Base-by-base conservation (phyloP, 139 green algal species). In the Zygnema circumcarinatum region DNA sequence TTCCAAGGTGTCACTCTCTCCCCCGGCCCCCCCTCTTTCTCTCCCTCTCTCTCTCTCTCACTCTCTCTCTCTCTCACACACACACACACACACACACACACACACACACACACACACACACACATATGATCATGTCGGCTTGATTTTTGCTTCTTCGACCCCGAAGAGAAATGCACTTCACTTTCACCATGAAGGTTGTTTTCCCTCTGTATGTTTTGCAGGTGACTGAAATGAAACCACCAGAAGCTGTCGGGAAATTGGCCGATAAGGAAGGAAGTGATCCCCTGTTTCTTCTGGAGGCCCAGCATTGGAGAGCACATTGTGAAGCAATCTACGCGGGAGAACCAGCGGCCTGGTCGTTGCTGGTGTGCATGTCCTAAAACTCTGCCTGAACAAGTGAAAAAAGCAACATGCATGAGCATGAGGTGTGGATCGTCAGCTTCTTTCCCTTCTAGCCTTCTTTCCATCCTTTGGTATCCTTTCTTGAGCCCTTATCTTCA, bases 261-360 rank as follows among this genome's bases (percentile, higher is more conserved):
- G 80, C 41, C 2, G 80, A 80, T 38, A 38, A 80, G 29, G 40
- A 47, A n/a, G 31, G 1, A 21, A 1, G 25, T 38, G 80, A 79
- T 39, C 36, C 35, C 22, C 38, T 29, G 47, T 79, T 52, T 47
- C 41, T 86, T 67, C 29, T 31, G 40, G 31, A 86, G 80, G 0
- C 47, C 29, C 80, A 86, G 53, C 80, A 47, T n/a, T 79, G 53
- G 80, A 40, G 80, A 38, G 80, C 80, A 41, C 80, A 86, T 35
- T 67, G 33, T 25, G 80, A 86, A 69, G 80, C 40, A 39, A 38
- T 81, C 36, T 86, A 86, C 53, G 31, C 40, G 22, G 31, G 41
- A 40, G 41, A 38, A 38, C 38, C 41, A 38, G 80, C 80, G 29
- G 1, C 39, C 21, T 86, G 80, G 80, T 86, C 80, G 25, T 69